These are phyloP conservation scores for Eucalyptus polybractea DNA, from an alignment of 345 rosid genomes.

Conservation along the genomic window DNA sequence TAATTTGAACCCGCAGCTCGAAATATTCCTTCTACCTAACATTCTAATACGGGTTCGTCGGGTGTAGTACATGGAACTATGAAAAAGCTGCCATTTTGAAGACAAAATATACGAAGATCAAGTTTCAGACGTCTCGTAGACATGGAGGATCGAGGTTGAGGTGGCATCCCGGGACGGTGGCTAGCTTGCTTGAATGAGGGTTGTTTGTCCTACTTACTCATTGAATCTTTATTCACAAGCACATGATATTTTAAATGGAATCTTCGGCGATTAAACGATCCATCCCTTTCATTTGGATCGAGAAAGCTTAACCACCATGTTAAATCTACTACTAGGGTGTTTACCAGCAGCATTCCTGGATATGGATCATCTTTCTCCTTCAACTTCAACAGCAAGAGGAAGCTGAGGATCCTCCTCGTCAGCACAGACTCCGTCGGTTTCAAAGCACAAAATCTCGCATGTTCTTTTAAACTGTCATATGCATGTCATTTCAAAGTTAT, in stretches of 20 bases:
- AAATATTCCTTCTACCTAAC: background rate
- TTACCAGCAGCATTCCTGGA: background rate
- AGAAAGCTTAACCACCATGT: background rate
- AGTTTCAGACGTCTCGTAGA: background rate
- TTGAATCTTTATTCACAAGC: too few species aligned
- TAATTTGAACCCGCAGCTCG: background rate
- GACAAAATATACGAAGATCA: background rate
- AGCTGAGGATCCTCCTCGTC: background rate
- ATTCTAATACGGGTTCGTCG: background rate
- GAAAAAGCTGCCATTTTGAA: background rate
- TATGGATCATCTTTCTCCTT: background rate
- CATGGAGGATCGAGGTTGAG: background rate
- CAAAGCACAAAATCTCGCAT: background rate
- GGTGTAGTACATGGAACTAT: background rate
- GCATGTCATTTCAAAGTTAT: background rate
- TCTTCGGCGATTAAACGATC: too few species aligned
- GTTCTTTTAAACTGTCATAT: background rate
- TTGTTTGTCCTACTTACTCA: background rate
- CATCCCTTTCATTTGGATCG: too few species aligned
- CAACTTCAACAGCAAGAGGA: background rate
- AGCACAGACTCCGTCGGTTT: background rate
- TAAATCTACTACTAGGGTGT: background rate
- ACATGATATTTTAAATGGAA: background rate
- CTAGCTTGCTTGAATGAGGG: background rate
- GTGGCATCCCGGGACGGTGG: background rate